A percentile compares a stretch with the other conserved stretches of the same genome.
Evolutionary conservation across 805 yeast genomes (phyloP).

Genomic region (Cyberlindnera bimundalis): DNA sequence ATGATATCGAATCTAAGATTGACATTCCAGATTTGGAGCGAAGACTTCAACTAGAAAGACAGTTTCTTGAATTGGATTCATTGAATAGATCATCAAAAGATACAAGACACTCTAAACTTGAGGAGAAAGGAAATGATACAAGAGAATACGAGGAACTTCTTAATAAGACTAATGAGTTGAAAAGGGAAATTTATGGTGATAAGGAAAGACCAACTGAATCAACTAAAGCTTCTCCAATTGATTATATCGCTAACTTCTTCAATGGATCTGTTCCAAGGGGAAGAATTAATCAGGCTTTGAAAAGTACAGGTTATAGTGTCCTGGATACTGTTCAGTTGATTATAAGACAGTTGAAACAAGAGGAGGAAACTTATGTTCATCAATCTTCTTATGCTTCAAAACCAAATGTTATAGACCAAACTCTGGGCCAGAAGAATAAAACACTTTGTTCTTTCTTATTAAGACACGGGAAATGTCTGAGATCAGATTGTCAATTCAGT

Average conservation of each 20-base stretch:
- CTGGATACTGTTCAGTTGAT: slow-evolving; percentile 24
- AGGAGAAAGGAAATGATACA: neutral
- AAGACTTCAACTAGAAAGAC: slow-evolving; percentile 26
- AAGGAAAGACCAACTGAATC: slow-evolving; percentile 1
- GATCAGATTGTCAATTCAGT: slow-evolving; percentile 43
- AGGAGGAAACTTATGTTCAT: slow-evolving; percentile 1
- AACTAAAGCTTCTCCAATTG: slow-evolving; percentile 32
- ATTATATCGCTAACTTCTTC: slow-evolving; percentile 32
- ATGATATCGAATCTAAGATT: slow-evolving; percentile 15
- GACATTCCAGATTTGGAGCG: slow-evolving; percentile 28
- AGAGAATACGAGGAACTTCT: slow-evolving; percentile 20
- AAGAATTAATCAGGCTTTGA: slow-evolving; percentile 36
- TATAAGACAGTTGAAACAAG: slow-evolving; percentile 20
- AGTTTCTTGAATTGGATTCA: slow-evolving; percentile 20
- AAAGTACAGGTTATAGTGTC: slow-evolving; percentile 35
- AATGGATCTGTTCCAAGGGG: slow-evolving; percentile 30
- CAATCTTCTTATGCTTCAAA: neutral
- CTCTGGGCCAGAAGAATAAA: slow-evolving; percentile 16
- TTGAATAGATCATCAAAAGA: slow-evolving; percentile 3
- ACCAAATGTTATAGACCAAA: slow-evolving; percentile 4
- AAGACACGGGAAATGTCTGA: slow-evolving; percentile 39
- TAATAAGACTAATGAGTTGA: slow-evolving; percentile 18
- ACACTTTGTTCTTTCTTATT: slow-evolving; percentile 40
- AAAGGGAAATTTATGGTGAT: slow-evolving; percentile 21
- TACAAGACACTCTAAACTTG: neutral